These are phyloP conservation scores for Eimeria falciformis DNA, from an alignment of 169 alveolate genomes.

Conservation along the genomic window DNA sequence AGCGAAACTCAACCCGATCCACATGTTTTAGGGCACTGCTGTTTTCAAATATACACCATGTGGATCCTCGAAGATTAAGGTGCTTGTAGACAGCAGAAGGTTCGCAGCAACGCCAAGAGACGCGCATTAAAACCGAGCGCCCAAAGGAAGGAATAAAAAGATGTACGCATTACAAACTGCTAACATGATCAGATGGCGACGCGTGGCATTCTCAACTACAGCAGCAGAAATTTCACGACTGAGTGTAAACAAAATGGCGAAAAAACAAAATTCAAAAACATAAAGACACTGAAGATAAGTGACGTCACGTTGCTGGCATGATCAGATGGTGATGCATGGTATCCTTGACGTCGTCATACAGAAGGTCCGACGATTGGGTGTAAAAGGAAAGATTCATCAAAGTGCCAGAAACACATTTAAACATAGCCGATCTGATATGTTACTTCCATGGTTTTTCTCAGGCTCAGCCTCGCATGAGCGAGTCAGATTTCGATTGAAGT, in stretches of 20 bases:
- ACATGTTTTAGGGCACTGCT: background rate
- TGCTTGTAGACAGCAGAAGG: conserved; percentile 14
- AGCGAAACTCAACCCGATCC: background rate
- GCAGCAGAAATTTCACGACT: too few species aligned
- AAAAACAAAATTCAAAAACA: background rate
- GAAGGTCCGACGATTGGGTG: conserved; percentile 24
- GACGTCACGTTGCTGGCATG: too few species aligned
- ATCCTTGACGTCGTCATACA: conserved; percentile 36
- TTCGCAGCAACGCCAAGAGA: background rate
- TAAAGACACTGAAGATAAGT: too few species aligned
- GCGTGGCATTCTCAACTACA: too few species aligned
- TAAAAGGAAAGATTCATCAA: background rate
- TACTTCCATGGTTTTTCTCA: conserved; percentile 70
- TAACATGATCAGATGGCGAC: too few species aligned
- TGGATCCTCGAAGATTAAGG: background rate
- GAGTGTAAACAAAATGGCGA: background rate
- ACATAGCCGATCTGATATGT: background rate
- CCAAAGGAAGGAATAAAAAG: too few species aligned
- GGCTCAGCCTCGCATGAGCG: conserved; percentile 65
- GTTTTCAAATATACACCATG: conserved; percentile 10
- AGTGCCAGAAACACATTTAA: background rate
- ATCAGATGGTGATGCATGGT: conserved; percentile 69
- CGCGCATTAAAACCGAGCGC: background rate
- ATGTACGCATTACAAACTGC: too few species aligned
- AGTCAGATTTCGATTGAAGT: background rate